phyloP scores from a whole-genome alignment of 768 basidiomycete species.

The Boletellus emodensis region DNA sequence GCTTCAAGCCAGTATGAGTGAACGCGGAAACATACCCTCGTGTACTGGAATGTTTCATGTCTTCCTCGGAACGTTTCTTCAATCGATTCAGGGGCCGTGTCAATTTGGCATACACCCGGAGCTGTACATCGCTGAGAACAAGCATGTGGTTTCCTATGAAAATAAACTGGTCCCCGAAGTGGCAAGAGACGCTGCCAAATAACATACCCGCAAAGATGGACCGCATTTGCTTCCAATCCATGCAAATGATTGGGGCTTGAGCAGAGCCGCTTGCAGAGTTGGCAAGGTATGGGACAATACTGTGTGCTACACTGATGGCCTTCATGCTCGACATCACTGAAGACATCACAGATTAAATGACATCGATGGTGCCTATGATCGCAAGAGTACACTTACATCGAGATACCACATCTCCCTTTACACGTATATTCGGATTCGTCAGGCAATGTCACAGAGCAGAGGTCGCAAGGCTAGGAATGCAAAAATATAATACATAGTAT shows the following conservation, averaged over 20 bases:
- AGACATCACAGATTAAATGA: not conserved
- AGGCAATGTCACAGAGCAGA: constrained; percentile 26
- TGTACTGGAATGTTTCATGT: constrained; percentile 60
- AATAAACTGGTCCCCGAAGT: constrained; percentile 3
- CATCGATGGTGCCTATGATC: not conserved
- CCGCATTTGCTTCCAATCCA: constrained; percentile 34
- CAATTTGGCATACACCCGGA: constrained; percentile 53
- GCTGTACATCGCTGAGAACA: constrained; percentile 44
- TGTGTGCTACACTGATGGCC: constrained; percentile 47
- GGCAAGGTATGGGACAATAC: constrained; percentile 51
- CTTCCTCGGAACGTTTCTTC: constrained; percentile 58
- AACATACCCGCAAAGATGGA: constrained; percentile 58
- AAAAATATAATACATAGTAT: not conserved
- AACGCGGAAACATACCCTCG: constrained; percentile 40
- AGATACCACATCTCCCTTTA: constrained; percentile 38
- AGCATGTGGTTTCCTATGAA: constrained; percentile 42
- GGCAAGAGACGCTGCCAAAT: not conserved
- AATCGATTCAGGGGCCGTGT: constrained; percentile 52
- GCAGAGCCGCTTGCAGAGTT: constrained; percentile 54
- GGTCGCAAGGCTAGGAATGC: constrained; percentile 38
- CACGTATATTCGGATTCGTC: constrained; percentile 36
- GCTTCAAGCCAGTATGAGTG: not conserved
- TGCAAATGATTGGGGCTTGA: constrained; percentile 48
- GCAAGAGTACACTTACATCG: constrained; percentile 32
- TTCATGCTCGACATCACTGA: constrained; percentile 44